Evolutionary conservation across 2,329 filamentous ascomycete species (phyloP).

Genomic region (Lachnellula subtilissima): DNA sequence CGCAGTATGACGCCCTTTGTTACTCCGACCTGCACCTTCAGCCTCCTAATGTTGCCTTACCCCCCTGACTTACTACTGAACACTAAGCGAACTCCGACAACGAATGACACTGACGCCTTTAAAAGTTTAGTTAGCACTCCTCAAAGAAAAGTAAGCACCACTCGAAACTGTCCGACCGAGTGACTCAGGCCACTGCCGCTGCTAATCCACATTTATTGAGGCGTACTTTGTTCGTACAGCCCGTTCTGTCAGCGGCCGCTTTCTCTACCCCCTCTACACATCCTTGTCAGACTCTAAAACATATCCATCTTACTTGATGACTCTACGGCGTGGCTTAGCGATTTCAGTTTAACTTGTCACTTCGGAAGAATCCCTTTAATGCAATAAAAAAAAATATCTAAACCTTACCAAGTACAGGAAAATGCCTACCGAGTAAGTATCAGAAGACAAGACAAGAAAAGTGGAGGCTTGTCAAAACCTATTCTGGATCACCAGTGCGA

Average conservation of each 20-base stretch:
- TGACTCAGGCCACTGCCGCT: slow-evolving; percentile 6
- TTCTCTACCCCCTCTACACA: background rate
- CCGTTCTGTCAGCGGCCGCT: background rate
- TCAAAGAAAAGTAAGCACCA: background rate
- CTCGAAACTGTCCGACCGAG: slow-evolving; percentile 1
- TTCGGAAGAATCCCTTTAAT: background rate
- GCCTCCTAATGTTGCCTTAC: background rate
- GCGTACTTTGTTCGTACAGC: background rate
- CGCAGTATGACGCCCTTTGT: background rate
- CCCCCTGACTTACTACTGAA: background rate
- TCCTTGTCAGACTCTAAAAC: background rate
- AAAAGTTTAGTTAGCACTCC: background rate
- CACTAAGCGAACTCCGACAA: background rate
- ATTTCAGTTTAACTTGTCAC: background rate
- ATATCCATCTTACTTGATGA: background rate
- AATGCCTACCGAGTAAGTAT: background rate
- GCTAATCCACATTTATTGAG: background rate
- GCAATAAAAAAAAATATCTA: background rate
- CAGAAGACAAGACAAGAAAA: background rate
- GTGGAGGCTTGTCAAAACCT: background rate
- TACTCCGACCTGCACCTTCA: background rate
- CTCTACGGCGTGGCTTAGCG: background rate
- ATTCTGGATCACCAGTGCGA: no score
- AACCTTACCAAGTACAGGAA: background rate
- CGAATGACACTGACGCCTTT: background rate